These are phyloP conservation scores for Fraxinus americana DNA, from an alignment of 257 asterid species.

Conservation along the genomic window DNA sequence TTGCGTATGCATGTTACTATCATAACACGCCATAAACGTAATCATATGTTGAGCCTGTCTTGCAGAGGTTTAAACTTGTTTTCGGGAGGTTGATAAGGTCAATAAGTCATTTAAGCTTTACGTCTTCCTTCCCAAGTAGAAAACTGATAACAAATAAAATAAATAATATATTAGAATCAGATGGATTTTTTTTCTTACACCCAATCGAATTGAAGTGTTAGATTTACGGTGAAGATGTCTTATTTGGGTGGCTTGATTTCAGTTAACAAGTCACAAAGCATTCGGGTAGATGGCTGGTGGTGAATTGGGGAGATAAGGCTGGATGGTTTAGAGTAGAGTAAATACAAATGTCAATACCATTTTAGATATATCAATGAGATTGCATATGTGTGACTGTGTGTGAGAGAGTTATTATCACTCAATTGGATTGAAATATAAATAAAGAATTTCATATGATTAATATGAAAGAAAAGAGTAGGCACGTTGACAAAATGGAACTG, in stretches of 20 bases:
- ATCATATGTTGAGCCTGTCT: neutral
- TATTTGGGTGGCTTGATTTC: neutral
- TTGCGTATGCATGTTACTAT: neutral
- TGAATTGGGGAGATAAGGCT: neutral
- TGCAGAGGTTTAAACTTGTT: neutral
- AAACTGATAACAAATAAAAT: neutral
- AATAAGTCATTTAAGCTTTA: neutral
- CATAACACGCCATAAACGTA: neutral
- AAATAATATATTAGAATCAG: neutral
- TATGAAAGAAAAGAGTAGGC: neutral
- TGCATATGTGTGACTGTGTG: neutral
- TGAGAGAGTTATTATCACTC: neutral
- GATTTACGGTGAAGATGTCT: neutral
- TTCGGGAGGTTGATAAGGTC: neutral
- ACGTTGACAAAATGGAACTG: constrained; percentile 4
- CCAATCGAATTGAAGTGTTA: neutral
- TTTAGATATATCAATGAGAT: neutral
- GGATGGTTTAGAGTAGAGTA: neutral
- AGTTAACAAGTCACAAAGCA: neutral
- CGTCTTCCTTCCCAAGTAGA: neutral
- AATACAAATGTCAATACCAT: neutral
- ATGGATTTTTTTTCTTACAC: neutral
- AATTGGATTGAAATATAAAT: neutral
- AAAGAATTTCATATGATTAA: neutral
- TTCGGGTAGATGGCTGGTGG: neutral